These are phyloP conservation scores for Microbotryum scabiosae DNA, from an alignment of 1,284 basidiomycete species.

Conservation along the genomic window DNA sequence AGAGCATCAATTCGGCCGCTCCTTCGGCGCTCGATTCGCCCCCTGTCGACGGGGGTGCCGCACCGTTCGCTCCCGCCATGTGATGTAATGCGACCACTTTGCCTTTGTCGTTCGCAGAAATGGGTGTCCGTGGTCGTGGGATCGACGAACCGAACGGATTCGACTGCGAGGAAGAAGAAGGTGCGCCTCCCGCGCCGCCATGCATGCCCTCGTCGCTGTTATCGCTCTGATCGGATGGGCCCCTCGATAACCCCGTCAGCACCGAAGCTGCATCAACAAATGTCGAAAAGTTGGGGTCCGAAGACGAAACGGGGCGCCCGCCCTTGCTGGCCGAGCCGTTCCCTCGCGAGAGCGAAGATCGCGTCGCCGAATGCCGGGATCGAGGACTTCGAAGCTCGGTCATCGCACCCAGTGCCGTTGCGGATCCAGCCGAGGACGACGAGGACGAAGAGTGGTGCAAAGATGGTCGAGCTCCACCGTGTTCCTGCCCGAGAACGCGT, in stretches of 20 bases:
- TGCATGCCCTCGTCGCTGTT: conserved; percentile 12
- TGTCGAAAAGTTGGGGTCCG: conserved; percentile 25
- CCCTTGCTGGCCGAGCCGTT: too few species aligned
- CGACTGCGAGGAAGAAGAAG: conserved; percentile 3
- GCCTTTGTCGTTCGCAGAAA: neutral
- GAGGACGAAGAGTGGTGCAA: neutral
- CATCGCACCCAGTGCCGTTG: neutral
- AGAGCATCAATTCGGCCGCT: conserved; percentile 36
- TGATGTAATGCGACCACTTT: neutral
- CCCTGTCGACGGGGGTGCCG: neutral
- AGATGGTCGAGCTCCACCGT: neutral
- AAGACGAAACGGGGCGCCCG: conserved; percentile 11
- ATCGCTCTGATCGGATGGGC: conserved; percentile 13
- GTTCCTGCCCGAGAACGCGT: neutral
- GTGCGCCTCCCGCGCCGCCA: neutral
- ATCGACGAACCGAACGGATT: neutral
- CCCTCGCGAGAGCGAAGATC: neutral
- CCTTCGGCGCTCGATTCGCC: conserved; percentile 16
- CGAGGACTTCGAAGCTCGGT: too few species aligned
- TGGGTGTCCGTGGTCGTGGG: conserved; percentile 17
- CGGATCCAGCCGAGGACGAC: neutral
- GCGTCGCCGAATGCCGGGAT: neutral
- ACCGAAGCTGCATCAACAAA: conserved; percentile 31
- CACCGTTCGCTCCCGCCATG: neutral
- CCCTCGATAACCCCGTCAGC: conserved; percentile 22